These are phyloP conservation scores for Capsella rubella DNA, from an alignment of 441 rosid species.

Conservation along the genomic window DNA sequence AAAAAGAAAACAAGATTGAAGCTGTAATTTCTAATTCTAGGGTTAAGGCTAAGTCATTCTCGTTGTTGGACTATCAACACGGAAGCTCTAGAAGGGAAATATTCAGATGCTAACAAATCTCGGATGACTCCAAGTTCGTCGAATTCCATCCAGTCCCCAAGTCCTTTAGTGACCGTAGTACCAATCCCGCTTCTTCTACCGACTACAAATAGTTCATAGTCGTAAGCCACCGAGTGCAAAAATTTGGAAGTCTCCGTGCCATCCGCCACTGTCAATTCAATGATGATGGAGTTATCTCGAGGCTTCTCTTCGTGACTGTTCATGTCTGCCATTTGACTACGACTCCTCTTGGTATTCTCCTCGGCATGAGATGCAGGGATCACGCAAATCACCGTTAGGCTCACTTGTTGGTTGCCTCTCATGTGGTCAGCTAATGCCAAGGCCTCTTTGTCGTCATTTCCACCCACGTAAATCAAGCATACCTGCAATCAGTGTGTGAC, in stretches of 20 bases:
- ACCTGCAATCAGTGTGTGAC: constrained; percentile 16
- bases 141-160: constrained; percentile 44
- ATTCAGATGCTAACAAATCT: constrained; percentile 47
- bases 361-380: constrained; percentile 10
- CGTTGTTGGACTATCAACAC: constrained; percentile 46
- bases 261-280: constrained; percentile 27
- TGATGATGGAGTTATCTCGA: constrained; percentile 15
- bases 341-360: constrained; percentile 11
- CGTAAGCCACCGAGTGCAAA: constrained; percentile 28
- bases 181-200: constrained; percentile 38
- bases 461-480: constrained; percentile 38
- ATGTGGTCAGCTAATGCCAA: constrained; percentile 40
- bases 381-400: constrained; percentile 25
- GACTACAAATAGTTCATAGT: constrained; percentile 39
- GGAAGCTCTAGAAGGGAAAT: constrained; percentile 42
- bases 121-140: constrained; percentile 53
- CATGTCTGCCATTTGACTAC: background rate
- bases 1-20: background rate
- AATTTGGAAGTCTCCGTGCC: constrained; percentile 41
- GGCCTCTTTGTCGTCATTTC: constrained; percentile 37
- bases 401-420: constrained; percentile 30
- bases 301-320: constrained; percentile 1
- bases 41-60: constrained; percentile 1
- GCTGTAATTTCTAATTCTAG: too few species aligned
- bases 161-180: constrained; percentile 33